Percentiles rank a stretch among this genome's conserved stretches.
Evolutionary conservation across 371 early-diverging fungal species (phyloP).

Genomic region (Mortierella sp.): DNA sequence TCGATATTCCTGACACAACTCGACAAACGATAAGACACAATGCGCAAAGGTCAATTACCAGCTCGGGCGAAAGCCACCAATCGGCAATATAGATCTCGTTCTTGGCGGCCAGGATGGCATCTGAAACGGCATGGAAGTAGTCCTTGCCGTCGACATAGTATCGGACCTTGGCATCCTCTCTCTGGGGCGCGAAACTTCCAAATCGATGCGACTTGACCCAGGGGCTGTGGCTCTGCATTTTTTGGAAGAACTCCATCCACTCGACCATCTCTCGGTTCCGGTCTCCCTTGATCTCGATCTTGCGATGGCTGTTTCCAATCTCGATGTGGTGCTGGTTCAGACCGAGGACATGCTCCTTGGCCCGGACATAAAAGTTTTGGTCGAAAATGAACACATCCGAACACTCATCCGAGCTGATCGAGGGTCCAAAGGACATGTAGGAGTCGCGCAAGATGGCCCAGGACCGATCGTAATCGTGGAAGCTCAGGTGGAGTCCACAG

Average conservation of each 20-base stretch:
- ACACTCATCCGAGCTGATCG: conserved; percentile 64
- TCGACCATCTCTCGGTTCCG: conserved; percentile 73
- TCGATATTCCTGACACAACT: no score
- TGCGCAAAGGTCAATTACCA: conserved; percentile 59
- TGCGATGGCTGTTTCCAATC: conserved; percentile 69
- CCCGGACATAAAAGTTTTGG: conserved; percentile 67
- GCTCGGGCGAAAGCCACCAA: conserved; percentile 93
- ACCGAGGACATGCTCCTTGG: conserved; percentile 67
- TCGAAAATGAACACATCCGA: conserved; percentile 81
- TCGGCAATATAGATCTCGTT: conserved; percentile 88
- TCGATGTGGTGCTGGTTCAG: conserved; percentile 64
- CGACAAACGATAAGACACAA: background rate
- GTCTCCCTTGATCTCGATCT: conserved; percentile 79
- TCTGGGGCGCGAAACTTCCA: conserved; percentile 87
- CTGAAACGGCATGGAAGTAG: conserved; percentile 86
- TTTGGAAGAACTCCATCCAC: conserved; percentile 72
- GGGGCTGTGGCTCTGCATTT: conserved; percentile 72
- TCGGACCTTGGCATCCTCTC: conserved; percentile 74
- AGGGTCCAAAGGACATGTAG: conserved; percentile 68
- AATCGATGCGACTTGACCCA: conserved; percentile 81
- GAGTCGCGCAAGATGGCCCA: conserved; percentile 87
- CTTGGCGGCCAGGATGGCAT: conserved; percentile 82
- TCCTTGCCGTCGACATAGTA: conserved; percentile 89
- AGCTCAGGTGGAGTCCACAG: conserved; percentile 67
- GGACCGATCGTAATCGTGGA: conserved; percentile 50